Percentiles rank a stretch among this genome's conserved stretches.
These are phyloP conservation scores for Blastomyces emzantsi DNA, from an alignment of 2,329 filamentous ascomycete species.

Conservation along the genomic window DNA sequence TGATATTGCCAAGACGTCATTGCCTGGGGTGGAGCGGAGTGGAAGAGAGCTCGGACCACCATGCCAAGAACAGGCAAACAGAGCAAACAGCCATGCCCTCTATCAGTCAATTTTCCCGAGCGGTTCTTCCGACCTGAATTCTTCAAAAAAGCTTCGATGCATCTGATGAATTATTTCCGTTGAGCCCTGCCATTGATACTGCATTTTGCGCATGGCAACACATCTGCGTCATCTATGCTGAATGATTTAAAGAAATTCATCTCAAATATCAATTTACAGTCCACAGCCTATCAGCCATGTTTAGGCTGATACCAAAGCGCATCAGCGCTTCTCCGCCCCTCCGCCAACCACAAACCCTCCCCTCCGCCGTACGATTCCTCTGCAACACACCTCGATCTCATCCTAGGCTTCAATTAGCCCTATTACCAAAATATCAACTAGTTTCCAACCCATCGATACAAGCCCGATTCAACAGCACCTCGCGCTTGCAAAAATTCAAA, in stretches of 20 bases:
- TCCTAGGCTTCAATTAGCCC: slow-evolving; percentile 11
- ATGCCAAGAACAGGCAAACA: slow-evolving; percentile 5
- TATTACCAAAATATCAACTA: slow-evolving; percentile 9
- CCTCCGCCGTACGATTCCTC: slow-evolving; percentile 16
- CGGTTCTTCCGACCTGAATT: background rate
- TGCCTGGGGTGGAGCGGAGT: slow-evolving; percentile 16
- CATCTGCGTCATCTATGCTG: background rate
- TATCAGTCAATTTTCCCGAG: background rate
- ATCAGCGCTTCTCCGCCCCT: slow-evolving; percentile 20
- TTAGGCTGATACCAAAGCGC: slow-evolving; percentile 23
- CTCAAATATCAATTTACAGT: background rate
- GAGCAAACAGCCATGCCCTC: background rate
- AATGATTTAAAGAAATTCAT: background rate
- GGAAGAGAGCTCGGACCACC: slow-evolving; percentile 22
- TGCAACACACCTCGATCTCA: slow-evolving; percentile 8
- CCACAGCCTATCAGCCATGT: slow-evolving; percentile 16
- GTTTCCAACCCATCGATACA: slow-evolving; percentile 6
- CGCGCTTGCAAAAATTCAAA: slow-evolving; percentile 25
- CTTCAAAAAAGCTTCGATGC: background rate
- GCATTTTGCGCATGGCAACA: background rate
- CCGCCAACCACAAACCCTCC: slow-evolving; percentile 11
- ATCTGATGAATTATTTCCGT: background rate
- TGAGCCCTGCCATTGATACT: background rate
- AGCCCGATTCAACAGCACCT: slow-evolving; percentile 17
- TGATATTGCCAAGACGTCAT: slow-evolving; percentile 4